Base-by-base conservation (phyloP, 2,329 filamentous ascomycete species). In the Nigrospora oryzae region DNA sequence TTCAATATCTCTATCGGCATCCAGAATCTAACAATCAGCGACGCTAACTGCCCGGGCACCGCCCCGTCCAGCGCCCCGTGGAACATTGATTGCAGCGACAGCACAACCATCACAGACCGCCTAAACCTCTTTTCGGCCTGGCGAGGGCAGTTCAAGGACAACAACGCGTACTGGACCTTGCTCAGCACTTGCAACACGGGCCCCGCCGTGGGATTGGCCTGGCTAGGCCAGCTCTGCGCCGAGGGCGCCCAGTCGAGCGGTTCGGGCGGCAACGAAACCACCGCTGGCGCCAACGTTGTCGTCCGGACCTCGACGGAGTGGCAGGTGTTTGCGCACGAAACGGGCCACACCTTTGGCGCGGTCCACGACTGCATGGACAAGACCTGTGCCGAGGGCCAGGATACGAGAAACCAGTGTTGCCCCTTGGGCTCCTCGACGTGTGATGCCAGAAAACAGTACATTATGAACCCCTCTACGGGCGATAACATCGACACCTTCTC, bases 1-100 rank as follows among this genome's bases (percentile, higher is more conserved):
- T 97, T 98, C 70, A 96, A 96, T 64, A 91, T 98, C 56, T 91
- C 90, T 0, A 79, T 98, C 33, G 93, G 89, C 37, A 79, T 98
- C 48, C 81, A 84, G 53, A 95, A 95, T 58, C 66, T 98, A 43
- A 86, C 89, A 30, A 79, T 96, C 49, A 87, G 80, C 46, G 80
- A 87, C 38, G 65, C 74, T 4, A 70, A 71, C n/a, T 98, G 93
- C 58, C 88, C 91, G 0, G 78, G 79, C 4, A 77, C 80, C 0
- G 68, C 84, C 6, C 74, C 82, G 11, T 59, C 77, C 2, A 75
- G 81, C 5, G 83, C 86, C 0, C 82, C 82, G 1, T 98, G 91
- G 89, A 98, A 98, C 59, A 71, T 87, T 44, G 77, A 68, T 17
- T 98, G 93, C 65, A 75, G 71, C 46, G 61, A 69, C 48, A 69